Base-by-base conservation (phyloP, 371 early-diverging fungal species). In the Modicella reniformis region DNA sequence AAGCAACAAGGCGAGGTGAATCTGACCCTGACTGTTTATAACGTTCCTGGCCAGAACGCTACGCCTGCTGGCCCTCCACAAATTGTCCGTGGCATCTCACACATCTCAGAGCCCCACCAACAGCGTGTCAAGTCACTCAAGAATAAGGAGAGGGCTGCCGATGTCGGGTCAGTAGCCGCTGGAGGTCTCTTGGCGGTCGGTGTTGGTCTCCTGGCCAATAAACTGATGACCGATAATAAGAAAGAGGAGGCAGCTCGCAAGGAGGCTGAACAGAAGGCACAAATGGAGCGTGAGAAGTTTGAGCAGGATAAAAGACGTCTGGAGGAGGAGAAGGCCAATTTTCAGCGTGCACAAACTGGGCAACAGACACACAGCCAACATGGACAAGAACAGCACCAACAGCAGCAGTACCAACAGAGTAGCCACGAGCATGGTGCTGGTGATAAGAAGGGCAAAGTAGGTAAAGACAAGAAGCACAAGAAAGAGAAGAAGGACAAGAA, bases 181-280 rank as follows among this genome's bases (percentile, higher is more conserved):
- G 88, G 85, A 70, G 85, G 82, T 72, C 83, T 82, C 32, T 58
- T 85, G 19, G 84, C 83, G 48, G 72, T 83, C 23, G 88, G 87
- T 57, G 87, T 84, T 54, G 87, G 85, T 64, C 71, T 84, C 53
- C 59, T 86, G 41, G 86, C 82, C 69, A 82, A 87, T 75, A 87
- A 86, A 72, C 28, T 82, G 2, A 82, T 83, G 12, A 80, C 83
- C 52, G 81, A 86, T 21, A 68, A 82, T 13, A 65, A 82, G 33
- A 70, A 80, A 41, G 68, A 84, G 37, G 81, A 85, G 47, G 65
- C 74, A 4, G 74, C 67, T 12, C 69, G 79, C 19, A 71, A 82
- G 57, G 71, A 75, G 28, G 83, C 81, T 51, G 81, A 82, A 30
- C 71, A 44, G 15, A 60, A 70, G 12, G 74, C 74, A 21, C 72